These are phyloP conservation scores for Cucurbita pepo DNA, from an alignment of 306 rosid species.

Conservation along the genomic window DNA sequence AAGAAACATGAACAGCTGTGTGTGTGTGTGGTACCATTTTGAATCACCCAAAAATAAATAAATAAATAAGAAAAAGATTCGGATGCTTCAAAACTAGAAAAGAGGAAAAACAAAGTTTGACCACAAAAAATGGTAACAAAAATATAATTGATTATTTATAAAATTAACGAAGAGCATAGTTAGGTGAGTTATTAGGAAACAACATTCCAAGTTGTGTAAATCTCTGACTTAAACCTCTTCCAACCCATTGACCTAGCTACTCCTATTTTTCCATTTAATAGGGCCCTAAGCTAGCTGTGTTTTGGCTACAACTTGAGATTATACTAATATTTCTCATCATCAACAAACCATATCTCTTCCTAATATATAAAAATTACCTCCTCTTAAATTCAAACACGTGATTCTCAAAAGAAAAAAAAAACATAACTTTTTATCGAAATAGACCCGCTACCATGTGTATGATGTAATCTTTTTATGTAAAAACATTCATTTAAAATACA, in stretches of 20 bases:
- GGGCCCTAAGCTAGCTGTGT: neutral
- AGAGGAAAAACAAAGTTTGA: conserved; percentile 2
- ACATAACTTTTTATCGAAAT: too few species aligned
- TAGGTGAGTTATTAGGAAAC: neutral
- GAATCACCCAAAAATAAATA: too few species aligned
- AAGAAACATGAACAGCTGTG: neutral
- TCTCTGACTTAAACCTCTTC: neutral
- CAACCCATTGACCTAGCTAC: neutral
- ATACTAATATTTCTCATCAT: neutral
- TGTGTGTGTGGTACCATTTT: too few species aligned
- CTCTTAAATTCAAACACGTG: neutral
- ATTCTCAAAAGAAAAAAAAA: neutral
- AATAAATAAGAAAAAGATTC: neutral
- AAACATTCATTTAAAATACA: too few species aligned
- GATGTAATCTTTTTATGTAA: too few species aligned
- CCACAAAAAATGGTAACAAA: neutral
- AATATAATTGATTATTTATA: neutral
- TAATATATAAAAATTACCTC: neutral
- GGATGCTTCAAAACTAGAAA: neutral
- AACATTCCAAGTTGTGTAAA: conserved; percentile 1
- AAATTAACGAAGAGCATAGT: neutral
- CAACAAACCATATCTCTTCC: neutral
- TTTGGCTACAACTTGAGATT: neutral
- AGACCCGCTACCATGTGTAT: too few species aligned
- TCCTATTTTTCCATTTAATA: neutral